Base-by-base conservation (phyloP, 306 rosid species). In the Medicago arabica region DNA sequence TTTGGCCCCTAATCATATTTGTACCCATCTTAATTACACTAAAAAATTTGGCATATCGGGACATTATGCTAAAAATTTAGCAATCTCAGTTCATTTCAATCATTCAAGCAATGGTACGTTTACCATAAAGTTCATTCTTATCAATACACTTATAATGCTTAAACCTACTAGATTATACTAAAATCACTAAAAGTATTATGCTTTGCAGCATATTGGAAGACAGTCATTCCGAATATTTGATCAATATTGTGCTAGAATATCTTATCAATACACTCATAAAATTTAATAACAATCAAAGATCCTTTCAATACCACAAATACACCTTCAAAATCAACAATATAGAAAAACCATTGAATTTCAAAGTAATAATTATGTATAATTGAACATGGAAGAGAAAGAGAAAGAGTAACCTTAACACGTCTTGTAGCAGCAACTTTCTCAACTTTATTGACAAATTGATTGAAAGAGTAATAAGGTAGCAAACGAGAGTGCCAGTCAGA, bases 401-500 rank as follows among this genome's bases (percentile, higher is more conserved):
- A n/a, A n/a, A n/a, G n/a, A 25, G 31, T 55, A 65, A 90, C 97
- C 97, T 92, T 92, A 0, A 90, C 96, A 15, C 90, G 99, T 72
- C 65, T 90, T 4, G 97, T 89, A 28, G 96, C 81, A 2, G 91
- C 93, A 63, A 92, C 99, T 71, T 89, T 86, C 82, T 95, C 99
- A 9, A 90, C 96, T 86, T 90, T 95, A 65, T 84, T 85, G 53
- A 90, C 62, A 82, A 95, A 95, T 67, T 92, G 93, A 74, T 88
- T 84, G 60, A 89, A 95, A 7, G 97, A 72, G 83, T 85, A 92
- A 81, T 90, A 95, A 18, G 97, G 99, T 43, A 95, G 83, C 83
- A 90, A 61, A 12, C 85, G 92, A 73, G 97, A 89, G 86, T 95
- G 97, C 99, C 99, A 95, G 41, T 95, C 92, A 0, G 82, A 28